A percentile compares a stretch with the other conserved stretches of the same genome.
Evolutionary conservation across 2,329 filamentous ascomycete genomes (phyloP).

Genomic region (Biscogniauxia sp.): DNA sequence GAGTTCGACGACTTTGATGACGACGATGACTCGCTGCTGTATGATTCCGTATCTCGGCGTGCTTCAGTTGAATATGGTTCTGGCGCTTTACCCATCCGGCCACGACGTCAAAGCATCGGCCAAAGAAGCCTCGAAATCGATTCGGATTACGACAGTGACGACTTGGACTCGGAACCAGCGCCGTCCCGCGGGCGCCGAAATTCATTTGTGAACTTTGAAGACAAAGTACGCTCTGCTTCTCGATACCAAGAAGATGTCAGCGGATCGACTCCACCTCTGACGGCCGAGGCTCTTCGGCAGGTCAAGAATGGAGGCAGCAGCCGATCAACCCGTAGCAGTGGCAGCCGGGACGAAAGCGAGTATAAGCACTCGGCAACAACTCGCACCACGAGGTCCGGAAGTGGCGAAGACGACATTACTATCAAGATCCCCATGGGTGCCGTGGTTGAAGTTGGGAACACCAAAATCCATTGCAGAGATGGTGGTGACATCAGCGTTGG

Average conservation of each 20-base stretch:
- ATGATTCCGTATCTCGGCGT: constrained; percentile 20
- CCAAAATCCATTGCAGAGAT: constrained; percentile 57
- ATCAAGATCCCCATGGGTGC: constrained; percentile 58
- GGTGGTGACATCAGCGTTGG: constrained; percentile 59
- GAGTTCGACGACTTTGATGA: constrained; percentile 16
- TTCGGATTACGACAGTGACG: constrained; percentile 13
- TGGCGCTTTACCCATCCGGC: constrained; percentile 20
- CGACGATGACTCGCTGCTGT: constrained; percentile 15
- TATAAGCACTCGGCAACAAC: constrained; percentile 61
- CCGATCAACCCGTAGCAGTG: constrained; percentile 57
- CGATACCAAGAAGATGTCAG: constrained; percentile 54
- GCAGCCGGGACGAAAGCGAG: constrained; percentile 62
- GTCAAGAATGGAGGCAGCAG: constrained; percentile 50
- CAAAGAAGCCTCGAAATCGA: background rate
- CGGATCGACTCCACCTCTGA: constrained; percentile 47
- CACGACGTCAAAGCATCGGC: constrained; percentile 23
- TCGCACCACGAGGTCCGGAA: constrained; percentile 55
- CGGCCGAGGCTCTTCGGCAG: constrained; percentile 53
- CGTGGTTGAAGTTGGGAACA: constrained; percentile 54
- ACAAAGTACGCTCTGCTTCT: constrained; percentile 43
- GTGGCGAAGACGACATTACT: constrained; percentile 56
- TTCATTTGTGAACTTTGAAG: constrained; percentile 39
- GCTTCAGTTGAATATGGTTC: constrained; percentile 30
- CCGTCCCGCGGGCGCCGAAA: constrained; percentile 32
- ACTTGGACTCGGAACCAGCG: constrained; percentile 22